These are phyloP conservation scores for Kluyveromyces sp. DNA, from an alignment of 1,139 yeast species.

Conservation along the genomic window DNA sequence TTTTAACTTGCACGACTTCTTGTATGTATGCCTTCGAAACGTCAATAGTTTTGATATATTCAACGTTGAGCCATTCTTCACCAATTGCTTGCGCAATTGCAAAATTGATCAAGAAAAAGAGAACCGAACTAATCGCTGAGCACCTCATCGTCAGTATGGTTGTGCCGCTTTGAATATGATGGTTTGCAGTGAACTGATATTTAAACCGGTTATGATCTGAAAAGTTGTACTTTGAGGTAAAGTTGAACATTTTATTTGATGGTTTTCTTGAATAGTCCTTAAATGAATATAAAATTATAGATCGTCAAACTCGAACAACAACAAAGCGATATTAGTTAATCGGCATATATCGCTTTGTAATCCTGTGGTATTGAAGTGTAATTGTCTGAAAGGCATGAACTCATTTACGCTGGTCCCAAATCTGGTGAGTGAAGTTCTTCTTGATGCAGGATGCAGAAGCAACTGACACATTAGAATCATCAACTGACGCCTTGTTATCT, in stretches of 20 bases:
- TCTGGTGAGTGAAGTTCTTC: not conserved
- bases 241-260: not conserved
- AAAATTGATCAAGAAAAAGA: not conserved
- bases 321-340: too few relatives aligned
- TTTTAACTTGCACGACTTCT: constrained; percentile 50
- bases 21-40: constrained; percentile 59
- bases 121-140: not conserved
- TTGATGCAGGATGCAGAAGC: constrained; percentile 5
- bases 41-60: constrained; percentile 45
- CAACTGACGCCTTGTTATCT: constrained; percentile 17
- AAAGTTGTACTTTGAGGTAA: too few relatives aligned
- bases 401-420: not conserved
- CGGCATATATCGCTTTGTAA: too few relatives aligned
- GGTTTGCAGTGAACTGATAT: too few relatives aligned
- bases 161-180: not conserved
- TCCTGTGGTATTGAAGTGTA: too few relatives aligned
- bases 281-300: too few relatives aligned
- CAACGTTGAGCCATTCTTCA: constrained; percentile 32
- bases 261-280: not conserved
- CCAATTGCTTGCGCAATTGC: constrained; percentile 1
- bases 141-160: not conserved
- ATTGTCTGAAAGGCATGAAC: not conserved
- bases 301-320: too few relatives aligned
- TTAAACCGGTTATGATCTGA: too few relatives aligned
- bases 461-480: constrained; percentile 8